Evolutionary conservation across 1,284 basidiomycete genomes (phyloP).

Genomic region (Pyrrhoderma noxium): DNA sequence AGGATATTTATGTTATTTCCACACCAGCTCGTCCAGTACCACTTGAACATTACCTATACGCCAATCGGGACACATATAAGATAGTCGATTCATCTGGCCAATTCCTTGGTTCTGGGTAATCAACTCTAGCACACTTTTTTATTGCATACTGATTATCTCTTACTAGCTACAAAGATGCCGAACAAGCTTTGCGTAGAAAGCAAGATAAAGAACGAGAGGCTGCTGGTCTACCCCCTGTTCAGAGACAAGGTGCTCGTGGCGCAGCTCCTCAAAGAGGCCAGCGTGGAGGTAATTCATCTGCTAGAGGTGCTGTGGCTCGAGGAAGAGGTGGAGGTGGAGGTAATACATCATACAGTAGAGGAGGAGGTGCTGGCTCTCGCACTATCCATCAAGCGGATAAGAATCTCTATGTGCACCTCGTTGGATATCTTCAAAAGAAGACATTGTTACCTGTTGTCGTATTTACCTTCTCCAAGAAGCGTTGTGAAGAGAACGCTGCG

Average conservation of each 20-base stretch:
- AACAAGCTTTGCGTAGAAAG: constrained; percentile 83
- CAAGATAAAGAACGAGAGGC: constrained; percentile 98
- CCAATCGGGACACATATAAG: constrained; percentile 86
- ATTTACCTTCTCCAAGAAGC: constrained; percentile 96
- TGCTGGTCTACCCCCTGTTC: constrained; percentile 78
- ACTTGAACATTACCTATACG: constrained; percentile 95
- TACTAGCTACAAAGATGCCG: constrained; percentile 79
- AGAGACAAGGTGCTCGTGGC: constrained; percentile 74
- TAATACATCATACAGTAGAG: constrained; percentile 33
- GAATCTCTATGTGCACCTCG: constrained; percentile 90
- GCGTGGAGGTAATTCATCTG: constrained; percentile 40
- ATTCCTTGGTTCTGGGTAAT: constrained; percentile 72
- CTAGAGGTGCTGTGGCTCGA: constrained; percentile 35
- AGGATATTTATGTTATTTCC: constrained; percentile 98
- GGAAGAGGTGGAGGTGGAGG: constrained; percentile 43
- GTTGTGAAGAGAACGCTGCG: constrained; percentile 93
- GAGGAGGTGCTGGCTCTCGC: constrained; percentile 46
- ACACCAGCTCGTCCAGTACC: constrained; percentile 96
- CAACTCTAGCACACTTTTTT: constrained; percentile 5
- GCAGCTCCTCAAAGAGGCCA: constrained; percentile 52
- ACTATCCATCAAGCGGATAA: constrained; percentile 74
- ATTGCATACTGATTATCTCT: neutral
- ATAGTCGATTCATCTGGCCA: constrained; percentile 83
- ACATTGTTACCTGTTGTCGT: constrained; percentile 88
- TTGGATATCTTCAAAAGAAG: constrained; percentile 83